These are phyloP conservation scores for Rhodotorula kratochvilovae DNA, from an alignment of 768 basidiomycete species.

Conservation along the genomic window DNA sequence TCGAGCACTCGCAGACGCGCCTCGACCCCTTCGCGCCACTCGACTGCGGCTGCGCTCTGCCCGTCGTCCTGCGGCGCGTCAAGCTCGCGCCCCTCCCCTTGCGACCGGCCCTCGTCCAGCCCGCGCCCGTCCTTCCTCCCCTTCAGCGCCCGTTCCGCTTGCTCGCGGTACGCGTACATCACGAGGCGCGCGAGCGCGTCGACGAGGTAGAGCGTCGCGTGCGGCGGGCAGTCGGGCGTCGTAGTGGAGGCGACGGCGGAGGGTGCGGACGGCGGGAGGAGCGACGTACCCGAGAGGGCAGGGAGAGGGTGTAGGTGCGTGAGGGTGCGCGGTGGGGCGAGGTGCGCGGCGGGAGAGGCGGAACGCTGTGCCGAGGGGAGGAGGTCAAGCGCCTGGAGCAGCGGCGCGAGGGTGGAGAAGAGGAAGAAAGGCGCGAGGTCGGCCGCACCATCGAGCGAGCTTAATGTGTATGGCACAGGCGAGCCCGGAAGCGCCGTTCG, in stretches of 20 bases:
- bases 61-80: no score
- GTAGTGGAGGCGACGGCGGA: not conserved
- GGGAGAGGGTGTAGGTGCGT: not conserved
- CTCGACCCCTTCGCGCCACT: not conserved
- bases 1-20: not conserved
- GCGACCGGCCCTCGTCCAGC: not conserved
- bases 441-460: no score
- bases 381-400: slow-evolving; percentile 2
- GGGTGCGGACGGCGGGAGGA: not conserved
- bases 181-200: slow-evolving; percentile 15
- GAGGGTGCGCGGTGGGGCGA: no score
- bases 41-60: no score
- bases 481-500: not conserved
- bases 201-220: slow-evolving; percentile 10
- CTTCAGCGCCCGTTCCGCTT: not conserved
- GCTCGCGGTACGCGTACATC: not conserved
- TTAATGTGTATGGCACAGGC: no score
- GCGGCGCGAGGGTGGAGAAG: not conserved
- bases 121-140: not conserved
- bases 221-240: not conserved
- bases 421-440: not conserved
- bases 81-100: no score
- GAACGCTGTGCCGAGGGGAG: not conserved
- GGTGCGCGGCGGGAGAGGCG: not conserved
- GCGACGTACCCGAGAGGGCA: not conserved